Evolutionary conservation across 495 filamentous ascomycete genomes (phyloP).

Genomic region (Bacidia gigantensis): DNA sequence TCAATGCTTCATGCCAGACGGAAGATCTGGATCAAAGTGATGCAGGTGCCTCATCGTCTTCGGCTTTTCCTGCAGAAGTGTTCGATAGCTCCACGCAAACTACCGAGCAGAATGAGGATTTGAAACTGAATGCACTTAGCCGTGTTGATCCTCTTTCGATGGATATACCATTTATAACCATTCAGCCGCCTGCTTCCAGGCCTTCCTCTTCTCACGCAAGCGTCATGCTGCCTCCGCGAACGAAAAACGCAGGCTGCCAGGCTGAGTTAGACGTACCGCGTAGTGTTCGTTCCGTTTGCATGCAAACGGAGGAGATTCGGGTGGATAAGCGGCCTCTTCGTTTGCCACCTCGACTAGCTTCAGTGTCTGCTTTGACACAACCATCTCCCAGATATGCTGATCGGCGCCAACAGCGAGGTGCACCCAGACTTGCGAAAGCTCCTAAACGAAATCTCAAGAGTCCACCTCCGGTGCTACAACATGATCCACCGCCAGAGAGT

Average conservation of each 20-base stretch:
- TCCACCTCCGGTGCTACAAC: conserved; percentile 5
- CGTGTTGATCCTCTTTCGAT: conserved; percentile 19
- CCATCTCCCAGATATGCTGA: conserved; percentile 36
- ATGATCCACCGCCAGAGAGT: conserved; percentile 1
- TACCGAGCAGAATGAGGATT: conserved; percentile 28
- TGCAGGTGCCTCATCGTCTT: conserved; percentile 13
- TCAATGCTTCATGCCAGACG: conserved; percentile 50
- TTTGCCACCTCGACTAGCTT: conserved; percentile 63
- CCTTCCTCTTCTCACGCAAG: conserved; percentile 49
- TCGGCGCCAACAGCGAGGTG: conserved; percentile 15
- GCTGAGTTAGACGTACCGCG: conserved; percentile 27
- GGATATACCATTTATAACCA: conserved; percentile 48
- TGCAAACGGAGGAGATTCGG: conserved; percentile 84
- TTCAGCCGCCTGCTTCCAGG: conserved; percentile 49
- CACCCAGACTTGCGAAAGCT: conserved; percentile 7
- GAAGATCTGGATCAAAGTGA: conserved; percentile 51
- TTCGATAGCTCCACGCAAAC: conserved; percentile 63
- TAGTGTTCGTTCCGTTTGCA: conserved; percentile 34
- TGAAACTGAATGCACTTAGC: conserved; percentile 15
- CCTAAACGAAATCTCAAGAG: conserved; percentile 4
- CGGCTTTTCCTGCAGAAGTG: conserved; percentile 24
- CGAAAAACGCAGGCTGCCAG: conserved; percentile 46
- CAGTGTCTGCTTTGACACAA: conserved; percentile 50
- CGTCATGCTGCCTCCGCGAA: conserved; percentile 49
- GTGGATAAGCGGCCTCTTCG: conserved; percentile 60